Evolutionary conservation across 2,329 filamentous ascomycete species (phyloP).

Genomic region (Exophiala dermatitidis): DNA sequence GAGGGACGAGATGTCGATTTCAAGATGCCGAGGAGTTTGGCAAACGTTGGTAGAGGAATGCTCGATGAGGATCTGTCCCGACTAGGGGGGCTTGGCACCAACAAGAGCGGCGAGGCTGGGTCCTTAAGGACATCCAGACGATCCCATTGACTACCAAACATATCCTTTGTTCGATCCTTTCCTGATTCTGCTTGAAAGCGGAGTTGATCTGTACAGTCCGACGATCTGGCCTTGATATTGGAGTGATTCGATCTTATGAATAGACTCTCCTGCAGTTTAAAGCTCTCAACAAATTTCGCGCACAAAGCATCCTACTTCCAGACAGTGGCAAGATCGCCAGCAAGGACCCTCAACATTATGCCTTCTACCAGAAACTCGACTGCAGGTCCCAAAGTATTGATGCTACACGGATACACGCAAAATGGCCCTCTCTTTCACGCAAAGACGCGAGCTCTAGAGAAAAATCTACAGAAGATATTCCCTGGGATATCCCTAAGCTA

Average conservation of each 20-base stretch:
- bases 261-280: conserved; percentile 1
- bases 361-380: conserved; percentile 11
- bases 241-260: conserved; percentile 3
- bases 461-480: conserved; percentile 69
- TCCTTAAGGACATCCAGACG: background rate
- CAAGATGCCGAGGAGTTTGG: too few species aligned
- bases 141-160: background rate
- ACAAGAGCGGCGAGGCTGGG: background rate
- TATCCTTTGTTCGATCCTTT: background rate
- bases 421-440: conserved; percentile 75
- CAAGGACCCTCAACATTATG: conserved; percentile 9
- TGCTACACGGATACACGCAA: conserved; percentile 87
- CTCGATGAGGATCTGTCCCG: background rate
- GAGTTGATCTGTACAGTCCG: background rate
- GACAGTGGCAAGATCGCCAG: background rate
- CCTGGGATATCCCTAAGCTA: conserved; percentile 57
- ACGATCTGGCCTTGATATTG: background rate
- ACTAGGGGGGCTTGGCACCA: background rate
- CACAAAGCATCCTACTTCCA: background rate
- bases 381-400: conserved; percentile 55
- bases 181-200: background rate
- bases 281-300: background rate
- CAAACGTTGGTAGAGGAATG: too few species aligned
- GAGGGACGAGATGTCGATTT: too few species aligned
- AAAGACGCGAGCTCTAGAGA: conserved; percentile 82